These are phyloP conservation scores for Yamadazyma blattariae DNA, from an alignment of 1,139 yeast genomes.

Conservation along the genomic window DNA sequence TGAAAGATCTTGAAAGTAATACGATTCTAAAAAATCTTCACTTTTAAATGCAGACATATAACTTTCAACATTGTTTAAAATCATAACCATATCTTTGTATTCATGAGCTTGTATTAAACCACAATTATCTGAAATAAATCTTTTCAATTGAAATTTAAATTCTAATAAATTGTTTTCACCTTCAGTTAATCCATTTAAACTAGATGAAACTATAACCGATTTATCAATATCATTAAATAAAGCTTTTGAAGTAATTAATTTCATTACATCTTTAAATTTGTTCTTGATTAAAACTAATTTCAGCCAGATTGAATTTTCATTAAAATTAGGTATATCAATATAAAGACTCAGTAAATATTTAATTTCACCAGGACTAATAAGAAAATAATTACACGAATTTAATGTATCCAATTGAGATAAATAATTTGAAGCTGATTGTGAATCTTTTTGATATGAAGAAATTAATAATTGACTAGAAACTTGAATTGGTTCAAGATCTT, in stretches of 20 bases:
- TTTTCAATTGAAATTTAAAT: background rate
- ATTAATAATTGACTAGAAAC: slow-evolving; percentile 4
- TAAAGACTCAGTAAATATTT: slow-evolving; percentile 1
- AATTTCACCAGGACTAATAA: slow-evolving; percentile 1
- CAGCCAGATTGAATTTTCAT: slow-evolving; percentile 1
- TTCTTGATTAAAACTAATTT: slow-evolving; percentile 1
- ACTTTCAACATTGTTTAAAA: slow-evolving; percentile 1
- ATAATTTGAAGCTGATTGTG: background rate
- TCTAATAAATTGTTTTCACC: background rate
- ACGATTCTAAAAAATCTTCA: slow-evolving; percentile 14
- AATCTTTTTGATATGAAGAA: background rate
- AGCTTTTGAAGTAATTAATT: background rate
- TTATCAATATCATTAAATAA: background rate
- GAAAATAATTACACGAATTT: background rate
- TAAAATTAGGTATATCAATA: background rate
- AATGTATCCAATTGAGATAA: background rate
- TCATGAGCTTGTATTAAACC: slow-evolving; percentile 1
- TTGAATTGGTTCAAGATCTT: slow-evolving; percentile 2
- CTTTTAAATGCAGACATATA: background rate
- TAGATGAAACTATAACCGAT: slow-evolving; percentile 1
- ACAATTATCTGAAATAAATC: background rate
- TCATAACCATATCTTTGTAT: slow-evolving; percentile 1
- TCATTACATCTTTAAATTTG: background rate
- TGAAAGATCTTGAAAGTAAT: slow-evolving; percentile 32
- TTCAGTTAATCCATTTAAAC: background rate